Evolutionary conservation across 345 rosid species (phyloP).

Genomic region (Trapa incisa): DNA sequence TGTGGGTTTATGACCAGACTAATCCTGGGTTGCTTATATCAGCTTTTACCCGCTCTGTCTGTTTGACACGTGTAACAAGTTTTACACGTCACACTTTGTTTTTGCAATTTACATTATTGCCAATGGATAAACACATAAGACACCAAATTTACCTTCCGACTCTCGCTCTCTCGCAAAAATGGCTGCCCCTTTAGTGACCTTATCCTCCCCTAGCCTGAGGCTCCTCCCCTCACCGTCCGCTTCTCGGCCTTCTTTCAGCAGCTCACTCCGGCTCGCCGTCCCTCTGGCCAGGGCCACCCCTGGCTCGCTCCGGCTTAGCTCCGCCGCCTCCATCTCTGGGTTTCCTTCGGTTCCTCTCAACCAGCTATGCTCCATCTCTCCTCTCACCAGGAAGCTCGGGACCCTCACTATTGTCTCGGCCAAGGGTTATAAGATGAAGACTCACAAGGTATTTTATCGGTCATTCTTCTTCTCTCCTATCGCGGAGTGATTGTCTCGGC

Average conservation of each 20-base stretch:
- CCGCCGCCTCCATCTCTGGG: constrained; percentile 37
- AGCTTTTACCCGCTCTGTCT: background rate
- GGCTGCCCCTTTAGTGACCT: constrained; percentile 36
- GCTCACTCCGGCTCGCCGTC: constrained; percentile 22
- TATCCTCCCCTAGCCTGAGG: constrained; percentile 3
- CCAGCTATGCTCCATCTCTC: constrained; percentile 16
- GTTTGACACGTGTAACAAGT: background rate
- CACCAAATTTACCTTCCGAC: background rate
- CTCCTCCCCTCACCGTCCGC: constrained; percentile 15
- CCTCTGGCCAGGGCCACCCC: constrained; percentile 19
- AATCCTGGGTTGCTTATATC: background rate
- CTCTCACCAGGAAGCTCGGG: constrained; percentile 24
- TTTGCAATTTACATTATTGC: too few species aligned
- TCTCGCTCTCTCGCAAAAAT: background rate
- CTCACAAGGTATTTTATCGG: constrained; percentile 58
- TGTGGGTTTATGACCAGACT: too few species aligned
- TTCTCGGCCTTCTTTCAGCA: constrained; percentile 14
- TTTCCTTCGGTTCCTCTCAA: constrained; percentile 25
- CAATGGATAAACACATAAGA: too few species aligned
- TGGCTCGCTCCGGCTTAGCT: constrained; percentile 40
- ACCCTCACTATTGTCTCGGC: constrained; percentile 57
- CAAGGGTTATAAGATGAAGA: constrained; percentile 90
- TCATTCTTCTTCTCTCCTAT: background rate
- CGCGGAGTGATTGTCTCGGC: background rate
- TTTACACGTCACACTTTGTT: background rate